phyloP scores from a whole-genome alignment of 768 basidiomycete genomes.

The Piloderma croceum region DNA sequence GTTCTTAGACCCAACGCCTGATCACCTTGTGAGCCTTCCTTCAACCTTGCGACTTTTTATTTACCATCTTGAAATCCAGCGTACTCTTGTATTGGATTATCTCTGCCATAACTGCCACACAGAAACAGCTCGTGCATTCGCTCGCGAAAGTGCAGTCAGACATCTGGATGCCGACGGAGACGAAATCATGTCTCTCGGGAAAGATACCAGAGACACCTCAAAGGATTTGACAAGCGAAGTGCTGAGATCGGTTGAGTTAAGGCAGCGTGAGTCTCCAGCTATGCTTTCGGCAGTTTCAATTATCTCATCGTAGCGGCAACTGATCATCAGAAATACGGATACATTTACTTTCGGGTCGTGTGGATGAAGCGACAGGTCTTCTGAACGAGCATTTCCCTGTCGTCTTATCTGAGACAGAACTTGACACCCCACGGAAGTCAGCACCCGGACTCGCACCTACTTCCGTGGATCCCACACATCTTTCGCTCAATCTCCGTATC shows the following conservation, averaged over 20 bases:
- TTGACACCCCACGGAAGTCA: constrained; percentile 21
- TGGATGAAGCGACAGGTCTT: constrained; percentile 62
- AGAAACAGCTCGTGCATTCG: constrained; percentile 65
- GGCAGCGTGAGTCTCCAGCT: constrained; percentile 45
- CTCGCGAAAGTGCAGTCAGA: constrained; percentile 53
- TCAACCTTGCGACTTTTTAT: no score
- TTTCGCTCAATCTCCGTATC: constrained; percentile 81
- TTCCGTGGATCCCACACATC: constrained; percentile 68
- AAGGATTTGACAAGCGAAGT: constrained; percentile 32
- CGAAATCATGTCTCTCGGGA: constrained; percentile 38
- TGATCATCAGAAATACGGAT: constrained; percentile 69
- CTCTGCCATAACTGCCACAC: constrained; percentile 70
- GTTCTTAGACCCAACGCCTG: no score
- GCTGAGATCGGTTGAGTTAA: constrained; percentile 42
- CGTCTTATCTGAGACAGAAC: constrained; percentile 42
- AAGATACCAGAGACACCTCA: constrained; percentile 12
- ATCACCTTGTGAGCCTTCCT: no score
- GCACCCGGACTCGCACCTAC: constrained; percentile 51
- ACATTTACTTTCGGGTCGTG: constrained; percentile 68
- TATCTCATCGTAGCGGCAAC: no score
- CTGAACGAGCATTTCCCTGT: constrained; percentile 71
- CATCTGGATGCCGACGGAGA: constrained; percentile 69
- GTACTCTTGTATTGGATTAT: constrained; percentile 68
- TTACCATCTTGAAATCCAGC: no score
- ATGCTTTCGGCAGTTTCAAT: no score